These are phyloP conservation scores for Dissophora ornata DNA, from an alignment of 192 early-diverging fungal species.

Conservation along the genomic window DNA sequence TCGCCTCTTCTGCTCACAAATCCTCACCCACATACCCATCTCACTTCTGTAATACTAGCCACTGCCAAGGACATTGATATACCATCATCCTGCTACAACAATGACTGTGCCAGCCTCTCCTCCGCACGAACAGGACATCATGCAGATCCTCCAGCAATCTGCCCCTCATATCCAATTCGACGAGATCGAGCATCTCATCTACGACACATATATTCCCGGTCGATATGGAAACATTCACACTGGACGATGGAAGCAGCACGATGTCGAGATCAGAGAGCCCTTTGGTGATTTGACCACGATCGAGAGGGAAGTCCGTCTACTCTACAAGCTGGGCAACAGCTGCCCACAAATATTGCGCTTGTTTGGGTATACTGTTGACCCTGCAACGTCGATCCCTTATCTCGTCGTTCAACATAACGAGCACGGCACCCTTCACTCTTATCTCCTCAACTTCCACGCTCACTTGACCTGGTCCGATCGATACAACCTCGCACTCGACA, in stretches of 20 bases:
- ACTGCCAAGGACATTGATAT: too few species aligned
- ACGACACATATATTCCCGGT: constrained; percentile 43
- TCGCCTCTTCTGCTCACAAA: too few species aligned
- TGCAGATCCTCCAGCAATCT: constrained; percentile 47
- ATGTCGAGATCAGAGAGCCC: constrained; percentile 45
- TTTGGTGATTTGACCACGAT: constrained; percentile 39
- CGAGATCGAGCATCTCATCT: constrained; percentile 41
- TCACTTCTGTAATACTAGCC: too few species aligned
- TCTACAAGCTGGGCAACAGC: constrained; percentile 32
- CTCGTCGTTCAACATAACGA: constrained; percentile 46
- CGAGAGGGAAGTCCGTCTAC: constrained; percentile 45
- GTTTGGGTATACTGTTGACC: constrained; percentile 39
- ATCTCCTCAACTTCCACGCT: constrained; percentile 41
- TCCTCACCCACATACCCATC: too few species aligned
- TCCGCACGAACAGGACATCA: constrained; percentile 7
- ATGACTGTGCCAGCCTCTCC: constrained; percentile 42
- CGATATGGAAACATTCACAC: constrained; percentile 41
- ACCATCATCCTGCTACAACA: too few species aligned
- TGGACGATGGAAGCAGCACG: constrained; percentile 37
- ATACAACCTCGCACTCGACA: constrained; percentile 52
- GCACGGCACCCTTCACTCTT: constrained; percentile 44
- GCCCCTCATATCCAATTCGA: constrained; percentile 32
- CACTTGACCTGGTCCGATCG: constrained; percentile 53
- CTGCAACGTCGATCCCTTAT: constrained; percentile 25
- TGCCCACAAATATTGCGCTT: constrained; percentile 35